Evolutionary conservation across 768 basidiomycete species (phyloP), one percentile per base, ranked within the genome.

Genomic region (Lactifluus pinguis): DNA sequence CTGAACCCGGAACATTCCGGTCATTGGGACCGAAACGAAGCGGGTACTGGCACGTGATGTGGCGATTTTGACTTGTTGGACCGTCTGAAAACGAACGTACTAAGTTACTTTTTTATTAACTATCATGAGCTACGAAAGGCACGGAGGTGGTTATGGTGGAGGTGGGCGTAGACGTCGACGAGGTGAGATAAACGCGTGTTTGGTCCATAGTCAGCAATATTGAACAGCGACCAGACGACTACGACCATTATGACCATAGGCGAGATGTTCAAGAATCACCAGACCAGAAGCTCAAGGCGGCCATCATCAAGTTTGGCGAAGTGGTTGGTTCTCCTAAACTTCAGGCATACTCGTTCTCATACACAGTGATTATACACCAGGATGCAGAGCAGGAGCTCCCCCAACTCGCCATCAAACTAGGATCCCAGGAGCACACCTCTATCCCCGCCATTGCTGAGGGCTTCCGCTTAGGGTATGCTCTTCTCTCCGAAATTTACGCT

Each of bases 261-360:
- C 80, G 82, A 58, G 84, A 87, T 60, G 67, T 73, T 42, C 75
- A 78, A 66, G 89, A 91, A 65, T 80, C 86, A 3, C 87, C 88
- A 5, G 87, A 89, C 65, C 82, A 90, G 62, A 86, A 80, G 68
- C 74, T 91, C 41, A 84, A 82, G 70, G 76, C 74, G 52, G 74
- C 80, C 47, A 85, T 92, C 63, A 74, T 90, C 67, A 86, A 83
- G 68, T 74, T 88, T 54, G 90, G 89, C 45, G 90, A 92, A 79
- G 88, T 89, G 72, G 90, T 91, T 68, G 76, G 88, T 76, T 19
- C 41, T 34, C 14, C 25, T 4, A n/a, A 34, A 56, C 51, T 25
- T 64, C 54, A 8, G 42, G 36, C 15, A 32, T 34, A 29, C 14
- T 15, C 39, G 53, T 25, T 6, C 53, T 36, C 54, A 41, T 53